Percentiles rank a stretch among this genome's conserved stretches.
These are phyloP conservation scores for Bimuria novae-zelandiae DNA, from an alignment of 2,329 filamentous ascomycete genomes.

Conservation along the genomic window DNA sequence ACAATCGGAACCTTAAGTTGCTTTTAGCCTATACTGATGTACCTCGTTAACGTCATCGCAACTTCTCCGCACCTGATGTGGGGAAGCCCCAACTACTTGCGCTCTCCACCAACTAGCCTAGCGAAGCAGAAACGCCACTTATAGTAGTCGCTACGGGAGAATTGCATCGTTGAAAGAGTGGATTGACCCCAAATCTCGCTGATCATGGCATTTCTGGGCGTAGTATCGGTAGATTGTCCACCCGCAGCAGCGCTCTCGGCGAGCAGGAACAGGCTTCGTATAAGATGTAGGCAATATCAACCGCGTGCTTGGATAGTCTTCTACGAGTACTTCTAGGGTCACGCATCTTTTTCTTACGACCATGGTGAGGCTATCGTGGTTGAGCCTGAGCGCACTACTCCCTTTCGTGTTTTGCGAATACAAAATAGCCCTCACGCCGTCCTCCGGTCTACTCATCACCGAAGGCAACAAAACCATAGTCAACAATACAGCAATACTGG, in stretches of 20 bases:
- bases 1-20: too few relatives aligned
- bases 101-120: neutral
- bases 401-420: conserved; percentile 12
- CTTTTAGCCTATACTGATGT: too few relatives aligned
- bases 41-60: neutral
- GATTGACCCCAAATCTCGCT: neutral
- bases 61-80: conserved; percentile 9
- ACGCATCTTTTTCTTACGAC: neutral
- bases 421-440: conserved; percentile 14
- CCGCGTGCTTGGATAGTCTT: conserved; percentile 1
- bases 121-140: neutral
- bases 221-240: conserved; percentile 26
- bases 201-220: conserved; percentile 16
- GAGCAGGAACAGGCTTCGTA: conserved; percentile 16
- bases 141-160: too few relatives aligned
- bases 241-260: conserved; percentile 10
- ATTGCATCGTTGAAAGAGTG: conserved; percentile 4
- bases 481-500: conserved; percentile 23
- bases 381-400: conserved; percentile 12
- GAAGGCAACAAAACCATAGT: conserved; percentile 24
- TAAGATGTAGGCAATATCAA: conserved; percentile 12
- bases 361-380: conserved; percentile 10
- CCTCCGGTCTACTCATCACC: conserved; percentile 19
- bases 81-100: conserved; percentile 3
- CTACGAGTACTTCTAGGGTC: neutral